These are phyloP conservation scores for Cercophora sp. DNA, from an alignment of 495 filamentous ascomycete species.

Conservation along the genomic window DNA sequence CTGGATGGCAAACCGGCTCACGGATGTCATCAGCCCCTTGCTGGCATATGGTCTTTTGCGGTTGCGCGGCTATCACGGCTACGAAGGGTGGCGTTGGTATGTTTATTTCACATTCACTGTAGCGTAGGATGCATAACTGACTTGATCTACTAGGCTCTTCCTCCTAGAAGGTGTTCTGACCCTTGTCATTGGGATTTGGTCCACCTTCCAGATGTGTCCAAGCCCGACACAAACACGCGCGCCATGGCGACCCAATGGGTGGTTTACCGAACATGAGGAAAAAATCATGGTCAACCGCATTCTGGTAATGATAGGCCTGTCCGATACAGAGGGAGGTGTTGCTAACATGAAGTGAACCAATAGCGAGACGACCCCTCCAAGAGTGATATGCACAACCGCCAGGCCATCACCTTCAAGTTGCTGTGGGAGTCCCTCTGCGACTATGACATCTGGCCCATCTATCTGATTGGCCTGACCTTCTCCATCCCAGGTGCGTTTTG, in stretches of 20 bases:
- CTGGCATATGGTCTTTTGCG: conserved; percentile 46
- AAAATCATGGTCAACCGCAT: conserved; percentile 58
- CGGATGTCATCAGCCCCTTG: conserved; percentile 44
- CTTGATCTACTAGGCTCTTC: too few species aligned
- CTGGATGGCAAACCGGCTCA: conserved; percentile 47
- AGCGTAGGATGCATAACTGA: too few species aligned
- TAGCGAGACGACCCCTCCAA: conserved; percentile 62
- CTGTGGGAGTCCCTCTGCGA: conserved; percentile 49
- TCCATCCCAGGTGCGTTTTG: conserved; percentile 53
- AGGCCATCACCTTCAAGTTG: conserved; percentile 41
- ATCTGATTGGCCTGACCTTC: conserved; percentile 50
- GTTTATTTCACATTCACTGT: too few species aligned
- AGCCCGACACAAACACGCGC: neutral
- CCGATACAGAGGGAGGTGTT: too few species aligned
- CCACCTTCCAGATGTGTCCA: conserved; percentile 28
- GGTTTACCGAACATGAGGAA: conserved; percentile 57
- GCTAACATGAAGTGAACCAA: too few species aligned
- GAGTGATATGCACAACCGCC: conserved; percentile 55
- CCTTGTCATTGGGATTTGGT: conserved; percentile 44
- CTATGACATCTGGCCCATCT: conserved; percentile 57
- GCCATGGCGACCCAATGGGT: conserved; percentile 38
- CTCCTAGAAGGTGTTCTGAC: conserved; percentile 45
- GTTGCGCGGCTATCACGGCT: conserved; percentile 45
- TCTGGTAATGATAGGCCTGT: too few species aligned
- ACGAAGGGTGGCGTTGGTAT: conserved; percentile 59